Conservation (phyloP, 805 yeast species). For the Metschnikowia koreensis region DNA sequence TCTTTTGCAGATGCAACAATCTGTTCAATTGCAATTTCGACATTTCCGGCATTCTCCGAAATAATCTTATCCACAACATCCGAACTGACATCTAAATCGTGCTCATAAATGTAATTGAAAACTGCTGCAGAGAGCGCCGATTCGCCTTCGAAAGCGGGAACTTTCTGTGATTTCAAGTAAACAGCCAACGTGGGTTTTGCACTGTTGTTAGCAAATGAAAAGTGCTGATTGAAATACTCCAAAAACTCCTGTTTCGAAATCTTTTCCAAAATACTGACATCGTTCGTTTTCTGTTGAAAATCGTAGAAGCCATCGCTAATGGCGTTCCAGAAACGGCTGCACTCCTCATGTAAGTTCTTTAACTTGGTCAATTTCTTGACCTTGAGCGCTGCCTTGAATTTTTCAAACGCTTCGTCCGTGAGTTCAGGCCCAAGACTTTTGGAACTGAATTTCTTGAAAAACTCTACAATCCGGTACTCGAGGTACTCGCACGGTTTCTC, state of each 20-base stretch:
- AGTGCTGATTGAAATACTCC: conserved; percentile 48
- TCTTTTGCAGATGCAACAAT: conserved; percentile 5
- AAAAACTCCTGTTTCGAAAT: conserved; percentile 58
- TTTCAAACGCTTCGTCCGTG: conserved; percentile 61
- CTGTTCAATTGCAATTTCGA: conserved; percentile 20
- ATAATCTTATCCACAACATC: conserved; percentile 24
- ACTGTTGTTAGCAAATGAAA: conserved; percentile 24
- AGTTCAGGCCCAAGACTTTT: conserved; percentile 44
- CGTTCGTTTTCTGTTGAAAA: conserved; percentile 56
- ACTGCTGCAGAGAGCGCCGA: conserved; percentile 28
- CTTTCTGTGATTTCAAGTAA: conserved; percentile 54
- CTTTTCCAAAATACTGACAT: conserved; percentile 53
- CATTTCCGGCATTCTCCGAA: conserved; percentile 5
- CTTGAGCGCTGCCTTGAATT: conserved; percentile 67
- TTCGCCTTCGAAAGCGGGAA: conserved; percentile 18
- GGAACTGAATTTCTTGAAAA: conserved; percentile 48
- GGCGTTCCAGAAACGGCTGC: conserved; percentile 58
- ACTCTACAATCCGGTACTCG: conserved; percentile 71
- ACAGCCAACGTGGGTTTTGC: conserved; percentile 23
- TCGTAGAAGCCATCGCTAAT: conserved; percentile 79
- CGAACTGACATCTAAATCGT: conserved; percentile 22
- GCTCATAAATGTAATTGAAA: conserved; percentile 25
- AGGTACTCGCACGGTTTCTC: conserved; percentile 74
- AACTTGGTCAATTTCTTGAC: conserved; percentile 65
- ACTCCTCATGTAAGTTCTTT: conserved; percentile 80